Evolutionary conservation across 2,329 filamentous ascomycete species (phyloP).

Genomic region (Penicillium sp.): DNA sequence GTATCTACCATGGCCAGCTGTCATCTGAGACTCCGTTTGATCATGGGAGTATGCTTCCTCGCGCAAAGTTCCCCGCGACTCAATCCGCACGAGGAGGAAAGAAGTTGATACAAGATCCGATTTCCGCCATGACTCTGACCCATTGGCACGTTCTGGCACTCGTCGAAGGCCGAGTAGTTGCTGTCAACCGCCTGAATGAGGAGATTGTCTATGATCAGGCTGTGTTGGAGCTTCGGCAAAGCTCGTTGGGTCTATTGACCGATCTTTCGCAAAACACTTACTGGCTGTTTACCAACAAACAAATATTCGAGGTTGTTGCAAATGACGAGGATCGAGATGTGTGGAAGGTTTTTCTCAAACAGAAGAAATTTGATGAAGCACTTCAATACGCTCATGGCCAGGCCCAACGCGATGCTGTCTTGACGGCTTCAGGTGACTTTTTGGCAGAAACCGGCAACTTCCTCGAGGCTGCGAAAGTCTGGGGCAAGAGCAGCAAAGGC

Average conservation of each 20-base stretch:
- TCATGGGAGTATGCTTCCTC: conserved; percentile 75
- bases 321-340: conserved; percentile 89
- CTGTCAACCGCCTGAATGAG: conserved; percentile 83
- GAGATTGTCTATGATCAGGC: conserved; percentile 84
- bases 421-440: conserved; percentile 88
- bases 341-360: conserved; percentile 89
- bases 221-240: conserved; percentile 78
- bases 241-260: conserved; percentile 78
- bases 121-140: conserved; percentile 80
- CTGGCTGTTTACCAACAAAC: conserved; percentile 88
- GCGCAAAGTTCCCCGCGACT: conserved; percentile 69
- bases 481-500: conserved; percentile 92
- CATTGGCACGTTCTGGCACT: conserved; percentile 91
- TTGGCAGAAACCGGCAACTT: conserved; percentile 80
- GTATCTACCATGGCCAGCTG: conserved; percentile 84
- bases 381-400: conserved; percentile 79
- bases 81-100: conserved; percentile 66
- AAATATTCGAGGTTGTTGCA: conserved; percentile 92
- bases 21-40: conserved; percentile 69
- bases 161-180: conserved; percentile 79
- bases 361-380: conserved; percentile 85
- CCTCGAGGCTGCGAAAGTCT: conserved; percentile 82
- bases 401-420: conserved; percentile 84
- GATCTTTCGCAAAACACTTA: conserved; percentile 96
- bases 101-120: conserved; percentile 68